phyloP scores from a whole-genome alignment of 768 basidiomycete species.

The Pilatotrama ljubarskyi region DNA sequence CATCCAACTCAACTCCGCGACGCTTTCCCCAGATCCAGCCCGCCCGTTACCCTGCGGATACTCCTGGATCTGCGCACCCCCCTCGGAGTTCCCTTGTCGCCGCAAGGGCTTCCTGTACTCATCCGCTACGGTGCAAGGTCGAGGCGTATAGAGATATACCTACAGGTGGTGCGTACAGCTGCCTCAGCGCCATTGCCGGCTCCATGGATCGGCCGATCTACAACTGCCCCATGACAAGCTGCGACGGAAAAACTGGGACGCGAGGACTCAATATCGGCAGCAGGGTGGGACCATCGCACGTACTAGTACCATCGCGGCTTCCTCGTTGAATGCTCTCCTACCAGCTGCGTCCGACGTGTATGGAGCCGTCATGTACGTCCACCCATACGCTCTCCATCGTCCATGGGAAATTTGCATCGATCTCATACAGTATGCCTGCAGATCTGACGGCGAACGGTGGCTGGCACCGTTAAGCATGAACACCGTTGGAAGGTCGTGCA shows the following conservation, averaged over 20 bases:
- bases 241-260: neutral
- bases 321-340: neutral
- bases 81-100: neutral
- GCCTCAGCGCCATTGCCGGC: neutral
- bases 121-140: neutral
- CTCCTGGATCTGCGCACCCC: neutral
- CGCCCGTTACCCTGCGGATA: neutral
- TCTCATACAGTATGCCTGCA: neutral
- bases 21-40: neutral
- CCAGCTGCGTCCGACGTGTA: neutral
- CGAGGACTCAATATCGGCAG: neutral
- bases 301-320: neutral
- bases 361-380: neutral
- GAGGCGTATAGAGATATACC: neutral
- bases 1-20: constrained; percentile 13
- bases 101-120: neutral
- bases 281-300: neutral
- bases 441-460: neutral
- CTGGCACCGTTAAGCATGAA: neutral
- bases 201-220: neutral
- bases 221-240: constrained; percentile 6
- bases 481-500: neutral
- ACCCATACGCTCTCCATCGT: neutral
- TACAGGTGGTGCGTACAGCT: neutral
- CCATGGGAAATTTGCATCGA: neutral